Evolutionary conservation across 2,329 filamentous ascomycete genomes (phyloP).

Genomic region (Thermochaetoides dissita): DNA sequence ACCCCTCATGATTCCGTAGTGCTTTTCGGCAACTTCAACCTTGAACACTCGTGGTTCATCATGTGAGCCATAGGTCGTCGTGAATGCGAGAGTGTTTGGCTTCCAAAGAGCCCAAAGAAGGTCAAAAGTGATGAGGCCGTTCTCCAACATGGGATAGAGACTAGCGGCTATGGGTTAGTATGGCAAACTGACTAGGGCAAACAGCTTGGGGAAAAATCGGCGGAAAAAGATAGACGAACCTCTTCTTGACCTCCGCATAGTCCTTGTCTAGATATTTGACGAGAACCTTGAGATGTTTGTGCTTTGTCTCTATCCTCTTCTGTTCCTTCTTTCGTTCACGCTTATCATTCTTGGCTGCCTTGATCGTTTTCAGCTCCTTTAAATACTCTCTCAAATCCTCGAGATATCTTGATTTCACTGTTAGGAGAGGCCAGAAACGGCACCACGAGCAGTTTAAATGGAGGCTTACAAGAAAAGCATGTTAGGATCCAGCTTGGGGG

Average conservation of each 20-base stretch:
- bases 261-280: conserved; percentile 42
- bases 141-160: conserved; percentile 65
- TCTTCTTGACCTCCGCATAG: conserved; percentile 62
- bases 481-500: conserved; percentile 58
- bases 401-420: conserved; percentile 42
- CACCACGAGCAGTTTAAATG: neutral
- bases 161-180: conserved; percentile 23
- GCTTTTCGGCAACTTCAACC: conserved; percentile 61
- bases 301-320: conserved; percentile 43
- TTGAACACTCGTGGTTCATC: conserved; percentile 75
- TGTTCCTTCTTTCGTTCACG: conserved; percentile 47
- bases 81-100: conserved; percentile 67
- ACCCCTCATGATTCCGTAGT: conserved; percentile 54
- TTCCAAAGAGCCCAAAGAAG: conserved; percentile 82
- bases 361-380: conserved; percentile 49
- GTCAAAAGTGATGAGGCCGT: conserved; percentile 77
- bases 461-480: conserved; percentile 48
- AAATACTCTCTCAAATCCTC: conserved; percentile 56
- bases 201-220: too few species aligned
- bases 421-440: neutral
- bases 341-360: conserved; percentile 32
- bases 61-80: conserved; percentile 59
- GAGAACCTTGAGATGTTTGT: conserved; percentile 50
- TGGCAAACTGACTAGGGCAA: too few species aligned
- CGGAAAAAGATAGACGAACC: conserved; percentile 14